These are phyloP conservation scores for Dissophora ornata DNA, from an alignment of 192 early-diverging fungal genomes.

Conservation along the genomic window DNA sequence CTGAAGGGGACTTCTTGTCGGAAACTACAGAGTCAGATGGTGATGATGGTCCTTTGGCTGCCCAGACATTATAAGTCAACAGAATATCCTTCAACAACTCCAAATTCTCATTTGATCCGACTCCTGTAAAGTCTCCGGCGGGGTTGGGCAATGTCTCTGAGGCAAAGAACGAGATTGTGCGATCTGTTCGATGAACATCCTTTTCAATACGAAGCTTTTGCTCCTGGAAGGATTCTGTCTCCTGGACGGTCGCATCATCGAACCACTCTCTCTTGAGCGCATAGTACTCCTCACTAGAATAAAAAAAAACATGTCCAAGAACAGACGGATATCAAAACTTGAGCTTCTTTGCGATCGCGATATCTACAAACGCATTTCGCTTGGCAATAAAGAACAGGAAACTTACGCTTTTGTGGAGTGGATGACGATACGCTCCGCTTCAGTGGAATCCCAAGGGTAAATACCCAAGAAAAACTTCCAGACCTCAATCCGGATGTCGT, in stretches of 20 bases:
- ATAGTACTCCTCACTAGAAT: conserved; percentile 69
- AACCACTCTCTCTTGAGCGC: conserved; percentile 75
- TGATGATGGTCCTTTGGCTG: conserved; percentile 21
- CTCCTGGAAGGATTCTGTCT: conserved; percentile 70
- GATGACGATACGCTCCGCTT: conserved; percentile 73
- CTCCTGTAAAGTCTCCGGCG: conserved; percentile 54
- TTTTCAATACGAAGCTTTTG: conserved; percentile 89
- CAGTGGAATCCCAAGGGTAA: conserved; percentile 86
- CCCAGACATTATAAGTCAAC: conserved; percentile 88
- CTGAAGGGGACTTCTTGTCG: not conserved
- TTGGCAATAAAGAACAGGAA: too few relatives aligned
- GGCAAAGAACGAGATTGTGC: conserved; percentile 85
- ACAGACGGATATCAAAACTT: too few relatives aligned
- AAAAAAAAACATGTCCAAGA: not conserved
- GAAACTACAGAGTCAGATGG: not conserved
- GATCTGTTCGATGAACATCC: conserved; percentile 96
- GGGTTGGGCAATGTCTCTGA: conserved; percentile 70
- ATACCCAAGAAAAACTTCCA: conserved; percentile 92
- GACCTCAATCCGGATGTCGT: conserved; percentile 81
- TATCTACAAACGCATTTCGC: too few relatives aligned
- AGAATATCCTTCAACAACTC: conserved; percentile 92
- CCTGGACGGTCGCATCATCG: conserved; percentile 65
- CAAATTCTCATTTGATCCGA: conserved; percentile 79
- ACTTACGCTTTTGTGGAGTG: conserved; percentile 62
- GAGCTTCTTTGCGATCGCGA: too few relatives aligned